Base-by-base conservation (phyloP, 2,329 filamentous ascomycete species). In the Tolypocladium inflatum region DNA sequence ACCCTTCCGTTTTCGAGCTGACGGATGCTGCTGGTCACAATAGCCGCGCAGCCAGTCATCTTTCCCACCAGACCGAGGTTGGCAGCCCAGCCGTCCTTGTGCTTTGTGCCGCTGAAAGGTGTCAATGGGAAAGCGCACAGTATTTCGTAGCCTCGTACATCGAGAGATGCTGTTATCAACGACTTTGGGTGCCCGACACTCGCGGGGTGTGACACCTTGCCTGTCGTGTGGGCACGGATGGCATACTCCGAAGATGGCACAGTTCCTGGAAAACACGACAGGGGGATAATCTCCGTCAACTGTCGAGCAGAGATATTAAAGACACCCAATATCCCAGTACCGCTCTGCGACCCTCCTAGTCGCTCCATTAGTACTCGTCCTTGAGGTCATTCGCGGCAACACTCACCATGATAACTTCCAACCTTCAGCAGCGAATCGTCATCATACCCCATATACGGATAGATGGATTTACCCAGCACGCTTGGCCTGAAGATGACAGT, bases 31-130 rank as follows among this genome's bases (percentile, higher is more conserved):
- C 77, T 86, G 42, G 77, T 79, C 1, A 87, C 76, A 9, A 96
- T 80, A 0, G 91, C 91, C 1, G 90, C 91, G 1, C 87, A 85
- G 0, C 91, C 93, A 0, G 91, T 91, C 89, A 97, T 96, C 72
- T 97, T 96, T 2, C 83, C 88, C 4, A 96, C 63, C 2, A 97
- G 76, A 0, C 93, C 93, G 1, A 97, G 72, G 21, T 88, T 85
- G 0, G 90, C 85, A 2, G 92, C 77, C 50, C 74, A 74, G 0
- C 87, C 74, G 6, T 63, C 54, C 1, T 62, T 63, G 39, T 64
- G 60, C 26, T 65, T 66, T 23, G 69, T 62, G n/a, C 74, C 75
- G 1, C 74, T 71, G 62, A 93, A 85, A 0, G 76, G 71, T 1
- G 78, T 77, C 2, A 91, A 71, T 0, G 89, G 87, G 61, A 87